A percentile compares a stretch with the other conserved stretches of the same genome.
These are phyloP conservation scores for Sisymbrium altissimum DNA, from an alignment of 345 rosid species.

Conservation along the genomic window DNA sequence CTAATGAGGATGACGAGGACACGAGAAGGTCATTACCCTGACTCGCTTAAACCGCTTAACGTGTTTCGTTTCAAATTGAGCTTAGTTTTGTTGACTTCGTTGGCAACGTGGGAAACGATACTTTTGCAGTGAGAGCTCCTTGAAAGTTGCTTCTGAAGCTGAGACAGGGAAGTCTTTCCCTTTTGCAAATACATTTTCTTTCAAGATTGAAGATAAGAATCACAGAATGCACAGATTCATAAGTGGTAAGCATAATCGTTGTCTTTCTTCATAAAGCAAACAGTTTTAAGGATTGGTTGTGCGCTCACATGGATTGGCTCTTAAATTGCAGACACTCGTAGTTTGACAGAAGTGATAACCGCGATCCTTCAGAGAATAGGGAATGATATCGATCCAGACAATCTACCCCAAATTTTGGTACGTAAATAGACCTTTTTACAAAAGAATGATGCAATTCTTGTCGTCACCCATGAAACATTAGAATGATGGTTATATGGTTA, in stretches of 20 bases:
- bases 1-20: constrained; percentile 82
- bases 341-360: constrained; percentile 73
- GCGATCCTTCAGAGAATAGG: constrained; percentile 89
- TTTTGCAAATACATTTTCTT: constrained; percentile 55
- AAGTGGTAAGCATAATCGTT: constrained; percentile 50
- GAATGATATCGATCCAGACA: constrained; percentile 69
- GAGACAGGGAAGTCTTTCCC: constrained; percentile 64
- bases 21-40: constrained; percentile 55
- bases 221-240: constrained; percentile 92
- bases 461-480: constrained; percentile 1
- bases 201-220: constrained; percentile 81
- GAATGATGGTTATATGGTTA: neutral
- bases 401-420: constrained; percentile 90
- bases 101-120: constrained; percentile 1
- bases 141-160: constrained; percentile 76
- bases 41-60: constrained; percentile 2
- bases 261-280: constrained; percentile 6
- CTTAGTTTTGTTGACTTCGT: constrained; percentile 9
- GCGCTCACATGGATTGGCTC: constrained; percentile 22
- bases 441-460: neutral
- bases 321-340: constrained; percentile 55
- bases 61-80: constrained; percentile 6
- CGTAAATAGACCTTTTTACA: neutral
- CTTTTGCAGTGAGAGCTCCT: constrained; percentile 72
- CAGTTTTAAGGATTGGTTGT: neutral